A percentile compares a stretch with the other conserved stretches of the same genome.
Conservation (phyloP, 345 rosid species). For the Clarkia xantiana region DNA sequence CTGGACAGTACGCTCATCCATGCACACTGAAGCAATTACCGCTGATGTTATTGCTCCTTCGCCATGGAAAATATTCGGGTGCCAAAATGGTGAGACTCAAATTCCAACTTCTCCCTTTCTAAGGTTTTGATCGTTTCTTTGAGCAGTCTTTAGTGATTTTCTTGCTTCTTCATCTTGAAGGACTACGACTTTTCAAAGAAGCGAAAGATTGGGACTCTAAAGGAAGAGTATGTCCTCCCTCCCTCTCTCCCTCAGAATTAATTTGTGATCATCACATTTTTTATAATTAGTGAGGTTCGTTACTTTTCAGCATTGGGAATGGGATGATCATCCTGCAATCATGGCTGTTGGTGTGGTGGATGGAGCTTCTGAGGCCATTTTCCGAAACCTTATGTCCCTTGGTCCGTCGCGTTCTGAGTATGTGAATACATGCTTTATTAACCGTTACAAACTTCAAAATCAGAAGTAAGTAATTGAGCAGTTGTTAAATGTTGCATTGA, state of each 20-base stretch:
- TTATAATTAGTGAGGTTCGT: too few species aligned
- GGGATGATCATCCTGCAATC: slow-evolving; percentile 90
- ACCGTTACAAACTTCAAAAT: too few species aligned
- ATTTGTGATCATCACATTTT: neutral
- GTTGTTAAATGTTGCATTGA: neutral
- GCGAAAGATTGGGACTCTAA: slow-evolving; percentile 59
- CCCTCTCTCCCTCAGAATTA: neutral
- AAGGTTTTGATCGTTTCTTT: too few species aligned
- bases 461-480: neutral
- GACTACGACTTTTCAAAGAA: slow-evolving; percentile 86
- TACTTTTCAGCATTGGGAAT: slow-evolving; percentile 61
- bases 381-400: slow-evolving; percentile 63
- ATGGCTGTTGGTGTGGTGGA: slow-evolving; percentile 90
- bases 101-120: neutral
- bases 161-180: slow-evolving; percentile 24
- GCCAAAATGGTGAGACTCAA: slow-evolving; percentile 57
- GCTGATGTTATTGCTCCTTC: slow-evolving; percentile 86
- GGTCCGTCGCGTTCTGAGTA: slow-evolving; percentile 84
- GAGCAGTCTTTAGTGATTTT: slow-evolving; percentile 2
- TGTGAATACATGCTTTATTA: slow-evolving; percentile 1
- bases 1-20: slow-evolving; percentile 31
- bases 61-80: slow-evolving; percentile 91
- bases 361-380: slow-evolving; percentile 76
- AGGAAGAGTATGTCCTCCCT: slow-evolving; percentile 34
- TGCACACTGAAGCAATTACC: slow-evolving; percentile 36